Base-by-base conservation (phyloP, 148 eudicot genomes). In the Amaranthus palmeri region DNA sequence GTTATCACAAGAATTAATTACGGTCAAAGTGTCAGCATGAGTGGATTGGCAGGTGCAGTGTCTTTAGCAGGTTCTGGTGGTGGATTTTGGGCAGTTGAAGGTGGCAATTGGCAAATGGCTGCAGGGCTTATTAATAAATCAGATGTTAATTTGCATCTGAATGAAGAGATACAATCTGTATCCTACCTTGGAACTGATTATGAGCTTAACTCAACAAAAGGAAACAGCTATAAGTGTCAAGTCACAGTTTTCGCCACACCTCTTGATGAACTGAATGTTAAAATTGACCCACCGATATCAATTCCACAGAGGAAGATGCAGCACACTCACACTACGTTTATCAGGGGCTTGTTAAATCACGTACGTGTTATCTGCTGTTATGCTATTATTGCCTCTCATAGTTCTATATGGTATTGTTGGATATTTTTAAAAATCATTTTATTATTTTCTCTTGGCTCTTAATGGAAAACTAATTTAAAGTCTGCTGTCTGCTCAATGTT, bases 1-100 rank as follows among this genome's bases (percentile, higher is more conserved):
- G 92, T 91, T 45, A 91, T 93, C 70, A 91, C 98, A 46, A 82
- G 98, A 72, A 85, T 93, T 74, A 91, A 93, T 65, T 93, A 93
- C 67, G 98, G 98, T 59, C 98, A 93, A 80, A 93, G 98, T 87
- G 85, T 81, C 59, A 74, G 64, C 54, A 91, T 93, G 74, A 93
- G 97, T 81, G 98, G 96, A 67, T 86, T 93, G 77, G 98, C 97
- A 51, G 98, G 98, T 80, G 91, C 91, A 61, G 97, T 93, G 72
- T 88, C 98, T 41, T 79, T 93, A 85, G 98, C 96, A 42, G 98
- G 98, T 42, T 86, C 97, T 67, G 96, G 86, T 13, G 93, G 87
- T 45, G 91, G 88, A 17, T 81, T 89, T 70, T 93, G 97, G 97
- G 77, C 97, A 44, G 72, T 93, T 79, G 88, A 91, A 83, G 97